Base-by-base conservation (phyloP, 495 filamentous ascomycete species). In the Talaromyces borbonicus region DNA sequence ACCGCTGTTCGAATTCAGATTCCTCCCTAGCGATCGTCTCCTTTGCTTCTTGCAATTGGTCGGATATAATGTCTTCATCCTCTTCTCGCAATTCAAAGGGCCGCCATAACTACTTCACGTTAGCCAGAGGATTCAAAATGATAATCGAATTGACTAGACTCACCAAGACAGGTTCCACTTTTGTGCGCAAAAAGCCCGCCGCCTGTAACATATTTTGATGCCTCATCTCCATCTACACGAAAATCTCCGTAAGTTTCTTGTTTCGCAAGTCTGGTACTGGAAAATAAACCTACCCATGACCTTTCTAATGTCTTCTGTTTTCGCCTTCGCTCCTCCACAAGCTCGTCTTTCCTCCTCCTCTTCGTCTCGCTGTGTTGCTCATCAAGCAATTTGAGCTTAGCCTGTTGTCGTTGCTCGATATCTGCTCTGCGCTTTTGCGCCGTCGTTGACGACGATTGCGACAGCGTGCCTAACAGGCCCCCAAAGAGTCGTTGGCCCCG, bases 401-500 rank as follows among this genome's bases (percentile, higher is more conserved):
- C 86, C 61, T 89, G 81, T 60, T 92, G 86, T 57, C 85, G 84
- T 56, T 80, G 82, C 65, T 97, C 90, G 56, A 95, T 90, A 57
- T 98, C 90, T 48, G 77, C 79, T 43, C 90, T 78, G 52, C 81
- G 82, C 62, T 79, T 85, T 54, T 87, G 82, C 56, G 85, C 78
- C 54, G 77, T 70, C 37, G 73, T 67, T 27, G 58, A 73, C 54
- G 78, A 76, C 53, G 76, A 85, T 71, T 92, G 85, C 59, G 85
- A 90, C 48, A 97, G 78, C 43, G 88, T 90, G 59, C 83, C 87
- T 53, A 95, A 69, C 53, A 95, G 65, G 42, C 81, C 87, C 43
- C 92, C 92, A 66, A 96, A 95, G 56, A 98, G 74, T 43, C 92
- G 75, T 69, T 86, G 83, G 33, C 86, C 88, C 9, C 92, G 84